A percentile compares a stretch with the other conserved stretches of the same genome.
Conservation (phyloP, 257 asterid species). For the Solanum acaule region DNA sequence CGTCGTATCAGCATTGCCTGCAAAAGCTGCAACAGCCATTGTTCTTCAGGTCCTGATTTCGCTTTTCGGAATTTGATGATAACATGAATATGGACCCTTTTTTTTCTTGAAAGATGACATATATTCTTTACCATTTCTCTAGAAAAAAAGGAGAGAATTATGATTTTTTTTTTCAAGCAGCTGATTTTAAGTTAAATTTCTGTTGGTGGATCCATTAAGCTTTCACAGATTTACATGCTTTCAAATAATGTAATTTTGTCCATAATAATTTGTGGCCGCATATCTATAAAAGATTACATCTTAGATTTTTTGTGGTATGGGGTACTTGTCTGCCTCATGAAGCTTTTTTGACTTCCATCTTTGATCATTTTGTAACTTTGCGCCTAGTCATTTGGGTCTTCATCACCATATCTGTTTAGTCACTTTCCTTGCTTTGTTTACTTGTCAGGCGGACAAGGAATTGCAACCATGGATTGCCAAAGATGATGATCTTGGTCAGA, state of each 20-base stretch:
- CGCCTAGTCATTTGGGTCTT: background rate
- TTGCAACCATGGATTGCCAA: slow-evolving; percentile 93
- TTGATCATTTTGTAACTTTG: background rate
- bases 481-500: slow-evolving; percentile 87
- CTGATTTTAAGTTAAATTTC: background rate
- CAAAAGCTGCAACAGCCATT: slow-evolving; percentile 95
- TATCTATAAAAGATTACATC: background rate
- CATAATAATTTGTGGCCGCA: background rate
- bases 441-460: slow-evolving; percentile 95
- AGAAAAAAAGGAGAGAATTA: background rate
- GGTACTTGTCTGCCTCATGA: background rate
- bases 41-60: slow-evolving; percentile 91
- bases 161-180: background rate
- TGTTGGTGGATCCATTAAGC: background rate
- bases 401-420: slow-evolving; percentile 13
- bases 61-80: slow-evolving; percentile 20
- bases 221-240: background rate
- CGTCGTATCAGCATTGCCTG: slow-evolving; percentile 87
- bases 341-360: background rate
- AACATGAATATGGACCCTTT: background rate
- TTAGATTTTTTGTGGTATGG: background rate
- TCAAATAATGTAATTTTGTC: background rate
- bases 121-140: background rate
- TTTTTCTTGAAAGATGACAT: background rate
- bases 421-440: slow-evolving; percentile 29